Percentiles rank a stretch among this genome's conserved stretches.
Conservation (phyloP, 352 stramenopile genomes). For the Globisporangium okanoganense region DNA sequence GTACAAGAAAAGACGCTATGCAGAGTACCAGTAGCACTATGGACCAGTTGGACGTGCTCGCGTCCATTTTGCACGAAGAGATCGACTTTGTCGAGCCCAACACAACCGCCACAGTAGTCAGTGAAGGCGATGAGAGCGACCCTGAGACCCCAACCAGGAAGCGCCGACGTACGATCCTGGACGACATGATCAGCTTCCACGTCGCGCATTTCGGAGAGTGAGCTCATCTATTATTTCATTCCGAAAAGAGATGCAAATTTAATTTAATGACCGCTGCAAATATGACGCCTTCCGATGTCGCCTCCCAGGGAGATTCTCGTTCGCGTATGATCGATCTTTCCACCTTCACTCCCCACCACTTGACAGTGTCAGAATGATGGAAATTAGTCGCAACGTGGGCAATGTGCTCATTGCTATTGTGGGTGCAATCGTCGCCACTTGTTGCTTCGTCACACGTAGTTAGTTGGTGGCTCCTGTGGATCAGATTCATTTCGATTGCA, state of each 20-base stretch:
- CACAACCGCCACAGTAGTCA: background rate
- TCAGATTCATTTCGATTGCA: background rate
- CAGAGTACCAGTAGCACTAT: background rate
- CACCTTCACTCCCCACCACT: background rate
- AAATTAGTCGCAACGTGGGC: background rate
- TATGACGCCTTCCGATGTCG: background rate
- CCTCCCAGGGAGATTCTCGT: background rate
- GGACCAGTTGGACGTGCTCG: conserved; percentile 7
- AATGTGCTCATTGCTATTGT: background rate
- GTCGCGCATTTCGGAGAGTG: conserved; percentile 19
- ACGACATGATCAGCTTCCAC: conserved; percentile 47
- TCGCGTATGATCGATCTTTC: background rate
- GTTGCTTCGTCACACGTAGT: background rate
- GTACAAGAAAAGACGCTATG: background rate
- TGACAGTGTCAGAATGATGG: background rate
- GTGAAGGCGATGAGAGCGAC: background rate
- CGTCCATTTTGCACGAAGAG: conserved; percentile 13
- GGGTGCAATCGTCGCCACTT: background rate
- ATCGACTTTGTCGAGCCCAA: conserved; percentile 4
- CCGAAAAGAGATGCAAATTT: too few species aligned
- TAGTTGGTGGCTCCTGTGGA: background rate
- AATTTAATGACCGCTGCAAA: too few species aligned
- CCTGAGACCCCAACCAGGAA: background rate
- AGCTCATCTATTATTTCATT: too few species aligned
- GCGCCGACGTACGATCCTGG: conserved; percentile 18